phyloP scores from a whole-genome alignment of 2,329 filamentous ascomycete genomes.

The Monosporascus sp. region DNA sequence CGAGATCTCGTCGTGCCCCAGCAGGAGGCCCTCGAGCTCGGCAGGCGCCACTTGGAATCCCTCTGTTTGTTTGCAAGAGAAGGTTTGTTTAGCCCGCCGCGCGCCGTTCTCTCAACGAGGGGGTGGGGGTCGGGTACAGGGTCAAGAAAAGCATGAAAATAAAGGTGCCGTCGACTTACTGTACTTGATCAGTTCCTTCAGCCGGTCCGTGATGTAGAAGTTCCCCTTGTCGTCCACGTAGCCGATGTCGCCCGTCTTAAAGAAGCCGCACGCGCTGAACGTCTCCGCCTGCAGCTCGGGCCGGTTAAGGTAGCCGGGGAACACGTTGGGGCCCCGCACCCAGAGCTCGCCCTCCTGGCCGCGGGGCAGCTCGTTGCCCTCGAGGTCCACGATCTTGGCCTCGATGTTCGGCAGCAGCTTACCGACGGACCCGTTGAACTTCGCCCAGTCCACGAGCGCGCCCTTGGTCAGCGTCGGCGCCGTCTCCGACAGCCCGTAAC shows the following conservation, averaged over 20 bases:
- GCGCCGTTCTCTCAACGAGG: no score
- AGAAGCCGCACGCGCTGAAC: conserved; percentile 74
- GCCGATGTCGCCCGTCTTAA: conserved; percentile 86
- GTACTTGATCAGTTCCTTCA: conserved; percentile 63
- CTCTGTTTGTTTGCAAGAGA: conserved; percentile 50
- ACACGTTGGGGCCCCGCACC: conserved; percentile 75
- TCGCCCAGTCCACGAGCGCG: conserved; percentile 69
- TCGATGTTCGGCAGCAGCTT: conserved; percentile 72
- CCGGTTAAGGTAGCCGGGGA: conserved; percentile 73
- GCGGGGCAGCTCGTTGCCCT: conserved; percentile 49
- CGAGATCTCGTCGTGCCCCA: conserved; percentile 37
- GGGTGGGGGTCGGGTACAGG: neutral
- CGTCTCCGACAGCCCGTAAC: conserved; percentile 86
- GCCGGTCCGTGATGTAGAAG: conserved; percentile 84
- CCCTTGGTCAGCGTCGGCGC: conserved; percentile 74
- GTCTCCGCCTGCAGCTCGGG: conserved; percentile 64
- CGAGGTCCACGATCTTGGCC: conserved; percentile 70
- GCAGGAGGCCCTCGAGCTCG: conserved; percentile 50
- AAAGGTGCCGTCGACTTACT: conserved; percentile 34
- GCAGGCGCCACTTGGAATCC: conserved; percentile 68
- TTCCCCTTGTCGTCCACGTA: conserved; percentile 72
- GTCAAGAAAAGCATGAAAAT: neutral
- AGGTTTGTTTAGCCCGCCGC: conserved; percentile 25
- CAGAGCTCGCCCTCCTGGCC: conserved; percentile 68
- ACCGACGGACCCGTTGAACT: conserved; percentile 72